These are phyloP conservation scores for Nakaseomyces uthaithaninus DNA, from an alignment of 1,139 yeast species.

Conservation along the genomic window DNA sequence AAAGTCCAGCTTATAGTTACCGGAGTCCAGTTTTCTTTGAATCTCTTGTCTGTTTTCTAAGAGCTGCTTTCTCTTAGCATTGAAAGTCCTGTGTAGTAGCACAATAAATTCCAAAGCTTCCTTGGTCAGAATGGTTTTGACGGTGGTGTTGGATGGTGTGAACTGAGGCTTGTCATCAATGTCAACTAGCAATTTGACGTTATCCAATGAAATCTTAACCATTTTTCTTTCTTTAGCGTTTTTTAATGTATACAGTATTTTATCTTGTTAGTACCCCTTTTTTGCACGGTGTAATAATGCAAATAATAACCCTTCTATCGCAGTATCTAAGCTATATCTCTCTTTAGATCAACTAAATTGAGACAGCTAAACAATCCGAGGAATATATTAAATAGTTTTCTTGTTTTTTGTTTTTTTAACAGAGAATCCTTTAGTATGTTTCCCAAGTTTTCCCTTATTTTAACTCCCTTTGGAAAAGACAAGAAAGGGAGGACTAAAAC, in stretches of 20 bases:
- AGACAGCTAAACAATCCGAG: no score
- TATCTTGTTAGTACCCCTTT: not conserved
- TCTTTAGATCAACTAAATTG: no score
- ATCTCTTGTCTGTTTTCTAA: constrained; percentile 52
- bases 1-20: constrained; percentile 48
- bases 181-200: constrained; percentile 59
- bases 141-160: constrained; percentile 45
- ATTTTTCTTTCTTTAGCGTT: constrained; percentile 11
- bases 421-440: no score
- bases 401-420: no score
- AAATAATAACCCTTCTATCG: no score
- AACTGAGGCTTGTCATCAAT: constrained; percentile 52
- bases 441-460: no score
- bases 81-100: constrained; percentile 63
- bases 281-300: not conserved
- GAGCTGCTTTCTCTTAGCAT: constrained; percentile 48
- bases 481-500: no score
- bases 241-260: constrained; percentile 2
- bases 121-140: constrained; percentile 39
- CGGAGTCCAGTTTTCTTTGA: constrained; percentile 53
- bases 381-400: no score
- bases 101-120: constrained; percentile 68
- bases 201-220: constrained; percentile 38
- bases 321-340: no score
- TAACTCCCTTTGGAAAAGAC: no score